A percentile compares a stretch with the other conserved stretches of the same genome.
Conservation (phyloP, 805 yeast genomes). For the Candida qinlingensis region DNA sequence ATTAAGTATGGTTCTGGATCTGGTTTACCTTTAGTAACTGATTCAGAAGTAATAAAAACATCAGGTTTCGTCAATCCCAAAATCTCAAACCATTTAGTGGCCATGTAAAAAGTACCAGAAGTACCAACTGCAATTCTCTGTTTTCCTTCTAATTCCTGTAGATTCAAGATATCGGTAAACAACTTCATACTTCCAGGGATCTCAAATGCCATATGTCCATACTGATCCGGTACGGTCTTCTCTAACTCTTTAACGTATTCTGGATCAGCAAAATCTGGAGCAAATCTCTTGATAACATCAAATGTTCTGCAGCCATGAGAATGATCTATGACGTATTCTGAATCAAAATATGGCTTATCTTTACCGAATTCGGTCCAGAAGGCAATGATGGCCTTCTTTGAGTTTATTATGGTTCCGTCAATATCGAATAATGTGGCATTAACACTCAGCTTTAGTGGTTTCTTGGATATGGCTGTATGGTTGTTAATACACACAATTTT, state of each 20-base stretch:
- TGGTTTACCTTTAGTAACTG: constrained; percentile 77
- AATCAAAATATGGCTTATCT: constrained; percentile 62
- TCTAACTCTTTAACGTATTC: constrained; percentile 64
- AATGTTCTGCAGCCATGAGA: constrained; percentile 81
- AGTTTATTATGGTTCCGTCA: constrained; percentile 80
- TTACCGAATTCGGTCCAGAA: constrained; percentile 74
- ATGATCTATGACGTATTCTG: constrained; percentile 65
- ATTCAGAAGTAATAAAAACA: constrained; percentile 76
- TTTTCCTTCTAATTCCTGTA: constrained; percentile 35
- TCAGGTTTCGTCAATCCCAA: constrained; percentile 58
- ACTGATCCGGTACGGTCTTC: constrained; percentile 64
- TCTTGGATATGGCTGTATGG: constrained; percentile 1
- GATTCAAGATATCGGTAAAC: constrained; percentile 37
- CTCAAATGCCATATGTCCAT: constrained; percentile 66
- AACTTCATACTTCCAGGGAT: constrained; percentile 72
- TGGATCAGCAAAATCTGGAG: constrained; percentile 64
- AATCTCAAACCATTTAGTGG: constrained; percentile 71
- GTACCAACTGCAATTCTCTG: constrained; percentile 80
- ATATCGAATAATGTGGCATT: constrained; percentile 67
- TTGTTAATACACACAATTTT: no score
- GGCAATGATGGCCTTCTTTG: constrained; percentile 73
- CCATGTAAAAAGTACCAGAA: constrained; percentile 74
- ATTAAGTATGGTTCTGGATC: constrained; percentile 75
- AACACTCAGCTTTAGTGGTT: constrained; percentile 25
- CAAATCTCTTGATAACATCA: constrained; percentile 66